Evolutionary conservation across 768 basidiomycete genomes (phyloP).

Genomic region (Podaxis sp.): DNA sequence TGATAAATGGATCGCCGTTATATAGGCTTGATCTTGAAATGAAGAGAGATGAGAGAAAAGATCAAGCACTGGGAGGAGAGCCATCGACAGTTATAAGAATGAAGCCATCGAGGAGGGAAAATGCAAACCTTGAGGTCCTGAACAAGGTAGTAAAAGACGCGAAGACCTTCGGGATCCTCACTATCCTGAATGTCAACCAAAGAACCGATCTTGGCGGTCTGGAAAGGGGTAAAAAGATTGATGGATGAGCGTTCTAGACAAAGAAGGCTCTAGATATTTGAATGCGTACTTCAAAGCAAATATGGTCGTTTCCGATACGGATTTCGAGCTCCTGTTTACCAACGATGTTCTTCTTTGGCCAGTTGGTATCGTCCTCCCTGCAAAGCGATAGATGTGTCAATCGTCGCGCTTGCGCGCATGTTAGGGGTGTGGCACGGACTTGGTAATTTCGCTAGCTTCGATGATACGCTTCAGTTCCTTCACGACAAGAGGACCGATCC

Average conservation of each 20-base stretch:
- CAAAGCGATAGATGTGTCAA: not conserved
- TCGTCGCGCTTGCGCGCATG: not conserved
- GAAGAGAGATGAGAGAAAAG: constrained; percentile 95
- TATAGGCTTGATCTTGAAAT: constrained; percentile 99
- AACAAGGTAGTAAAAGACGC: constrained; percentile 98
- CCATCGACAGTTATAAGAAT: not conserved
- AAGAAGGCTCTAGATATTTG: not conserved
- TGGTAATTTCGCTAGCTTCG: constrained; percentile 89
- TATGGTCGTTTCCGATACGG: constrained; percentile 90
- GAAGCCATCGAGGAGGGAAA: not conserved
- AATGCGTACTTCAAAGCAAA: constrained; percentile 84
- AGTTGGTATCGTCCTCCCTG: constrained; percentile 97
- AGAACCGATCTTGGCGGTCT: constrained; percentile 99
- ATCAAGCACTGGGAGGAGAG: constrained; percentile 75
- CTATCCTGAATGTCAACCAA: constrained; percentile 96
- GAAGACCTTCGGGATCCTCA: constrained; percentile 94
- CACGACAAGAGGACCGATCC: constrained; percentile 87
- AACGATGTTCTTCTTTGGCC: constrained; percentile 99
- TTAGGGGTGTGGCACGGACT: constrained; percentile 47
- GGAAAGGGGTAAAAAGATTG: constrained; percentile 1
- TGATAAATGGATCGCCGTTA: constrained; percentile 31
- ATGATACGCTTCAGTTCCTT: constrained; percentile 95
- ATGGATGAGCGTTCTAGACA: not conserved
- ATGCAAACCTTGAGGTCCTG: constrained; percentile 88
- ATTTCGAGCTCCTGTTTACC: constrained; percentile 99